Base-by-base conservation (phyloP, 2,329 filamentous ascomycete species). In the Aureobasidium lini region DNA sequence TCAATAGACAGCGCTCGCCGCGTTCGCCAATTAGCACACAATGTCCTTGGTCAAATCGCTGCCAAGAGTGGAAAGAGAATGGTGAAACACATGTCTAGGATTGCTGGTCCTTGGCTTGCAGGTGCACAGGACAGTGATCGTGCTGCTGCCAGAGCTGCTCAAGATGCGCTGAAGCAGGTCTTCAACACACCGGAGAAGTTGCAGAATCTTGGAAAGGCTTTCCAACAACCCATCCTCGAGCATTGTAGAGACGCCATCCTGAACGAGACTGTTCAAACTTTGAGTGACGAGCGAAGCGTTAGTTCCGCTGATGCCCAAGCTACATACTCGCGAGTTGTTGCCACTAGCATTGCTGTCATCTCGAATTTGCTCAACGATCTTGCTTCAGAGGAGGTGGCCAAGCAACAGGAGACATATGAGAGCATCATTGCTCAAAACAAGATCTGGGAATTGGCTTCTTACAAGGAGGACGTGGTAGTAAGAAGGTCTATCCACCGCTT, bases 1-100 rank as follows among this genome's bases (percentile, higher is more conserved):
- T 94, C 93, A 16, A 95, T 97, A 75, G 93, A 97, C 72, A 90
- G 89, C 70, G 86, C 89, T 48, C 87, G 91, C 50, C 84, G 89
- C 61, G 93, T 96, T 36, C 89, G 94, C 63, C 92, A 96, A 72
- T 82, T 94, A 44, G 84, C 92, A 16, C 93, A 97, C 70, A 79
- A 75, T 10, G 71, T 95, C 28, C 91, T 95, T 67, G 84, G 84
- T 32, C 75, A 78, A 28, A 76, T 87, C 39, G 80, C 82, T 44
- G 73, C 74, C 7, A 76, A 79, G 31, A 78, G 78, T 57, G 88
- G 90, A 50, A 95, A 94, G 77, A 84, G 91, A 62, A 89, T 96
- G 75, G 90, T 90, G 63, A 89, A 84, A 63, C 81, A 87, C 66
- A 80, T 99, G 62, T 85, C 90, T 11, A 85, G 82, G 61, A 79